phyloP scores from a whole-genome alignment of 2,329 filamentous ascomycete species.

The Colletotrichum aenigma region DNA sequence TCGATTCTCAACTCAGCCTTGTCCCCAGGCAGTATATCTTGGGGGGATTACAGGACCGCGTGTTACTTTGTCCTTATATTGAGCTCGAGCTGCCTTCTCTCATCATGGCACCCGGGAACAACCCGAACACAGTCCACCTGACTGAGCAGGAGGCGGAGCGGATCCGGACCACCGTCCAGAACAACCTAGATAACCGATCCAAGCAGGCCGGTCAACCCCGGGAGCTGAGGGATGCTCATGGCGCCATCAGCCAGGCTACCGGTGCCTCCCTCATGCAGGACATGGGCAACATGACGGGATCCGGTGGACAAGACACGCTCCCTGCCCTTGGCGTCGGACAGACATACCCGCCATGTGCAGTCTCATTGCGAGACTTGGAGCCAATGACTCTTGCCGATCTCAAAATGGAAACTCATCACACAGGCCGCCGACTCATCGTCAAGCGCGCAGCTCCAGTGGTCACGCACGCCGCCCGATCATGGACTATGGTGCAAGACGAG shows the following conservation, averaged over 20 bases:
- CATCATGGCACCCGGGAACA: background rate
- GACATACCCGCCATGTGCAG: conserved; percentile 28
- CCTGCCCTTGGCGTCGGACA: conserved; percentile 30
- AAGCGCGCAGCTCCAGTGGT: conserved; percentile 22
- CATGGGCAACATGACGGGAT: conserved; percentile 26
- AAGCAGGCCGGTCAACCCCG: conserved; percentile 23
- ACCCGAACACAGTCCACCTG: conserved; percentile 33
- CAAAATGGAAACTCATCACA: conserved; percentile 33
- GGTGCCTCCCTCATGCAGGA: conserved; percentile 35
- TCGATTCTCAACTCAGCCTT: background rate
- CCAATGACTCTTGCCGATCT: conserved; percentile 29
- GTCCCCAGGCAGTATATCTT: background rate
- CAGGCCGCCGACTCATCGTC: conserved; percentile 27
- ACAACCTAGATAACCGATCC: conserved; percentile 24
- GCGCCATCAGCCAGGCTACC: conserved; percentile 9
- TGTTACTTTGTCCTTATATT: rapidly evolving
- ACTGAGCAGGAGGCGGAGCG: conserved; percentile 32
- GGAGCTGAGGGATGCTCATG: conserved; percentile 9
- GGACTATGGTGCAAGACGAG: conserved; percentile 34
- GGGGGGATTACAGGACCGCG: background rate
- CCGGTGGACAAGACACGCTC: conserved; percentile 25
- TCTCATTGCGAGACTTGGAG: conserved; percentile 21
- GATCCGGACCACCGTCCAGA: conserved; percentile 27
- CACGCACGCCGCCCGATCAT: conserved; percentile 28
- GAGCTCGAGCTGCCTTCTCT: background rate